Conservation (phyloP, 192 early-diverging fungal genomes). For the Umbelopsis ramanniana region DNA sequence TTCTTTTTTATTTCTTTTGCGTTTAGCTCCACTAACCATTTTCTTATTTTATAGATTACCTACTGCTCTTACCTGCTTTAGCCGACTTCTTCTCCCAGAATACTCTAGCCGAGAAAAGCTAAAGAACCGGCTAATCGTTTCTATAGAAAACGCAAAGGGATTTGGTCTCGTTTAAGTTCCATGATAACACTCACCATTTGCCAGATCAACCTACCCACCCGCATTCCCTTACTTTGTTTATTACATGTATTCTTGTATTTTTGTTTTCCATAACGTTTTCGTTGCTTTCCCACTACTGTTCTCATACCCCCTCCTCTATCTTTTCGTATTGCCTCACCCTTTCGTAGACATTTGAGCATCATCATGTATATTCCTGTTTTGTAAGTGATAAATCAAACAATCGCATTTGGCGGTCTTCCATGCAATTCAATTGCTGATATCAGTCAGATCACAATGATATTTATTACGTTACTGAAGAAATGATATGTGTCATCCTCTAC, state of each 20-base stretch:
- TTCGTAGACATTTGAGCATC: neutral
- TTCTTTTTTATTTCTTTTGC: neutral
- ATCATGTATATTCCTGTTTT: neutral
- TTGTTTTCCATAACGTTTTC: neutral
- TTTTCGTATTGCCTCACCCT: neutral
- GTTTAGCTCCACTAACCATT: neutral
- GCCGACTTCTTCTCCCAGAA: slow-evolving; percentile 84
- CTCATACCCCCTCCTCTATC: neutral
- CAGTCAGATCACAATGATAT: neutral
- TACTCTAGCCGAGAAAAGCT: slow-evolving; percentile 76
- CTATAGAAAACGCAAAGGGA: slow-evolving; percentile 91
- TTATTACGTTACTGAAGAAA: neutral
- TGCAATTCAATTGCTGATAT: too few species aligned
- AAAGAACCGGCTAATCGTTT: slow-evolving; percentile 73
- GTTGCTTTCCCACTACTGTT: neutral
- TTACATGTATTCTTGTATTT: slow-evolving; percentile 1
- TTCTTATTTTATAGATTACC: slow-evolving; percentile 59
- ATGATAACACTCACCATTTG: slow-evolving; percentile 38
- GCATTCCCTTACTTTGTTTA: neutral
- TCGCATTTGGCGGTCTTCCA: too few species aligned
- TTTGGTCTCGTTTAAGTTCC: slow-evolving; percentile 79
- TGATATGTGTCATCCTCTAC: neutral
- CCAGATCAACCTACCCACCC: neutral
- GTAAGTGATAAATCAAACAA: neutral
- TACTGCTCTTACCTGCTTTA: slow-evolving; percentile 92